A percentile compares a stretch with the other conserved stretches of the same genome.
These are phyloP conservation scores for Bipolaris sorokiniana DNA, from an alignment of 2,329 filamentous ascomycete genomes.

Conservation along the genomic window DNA sequence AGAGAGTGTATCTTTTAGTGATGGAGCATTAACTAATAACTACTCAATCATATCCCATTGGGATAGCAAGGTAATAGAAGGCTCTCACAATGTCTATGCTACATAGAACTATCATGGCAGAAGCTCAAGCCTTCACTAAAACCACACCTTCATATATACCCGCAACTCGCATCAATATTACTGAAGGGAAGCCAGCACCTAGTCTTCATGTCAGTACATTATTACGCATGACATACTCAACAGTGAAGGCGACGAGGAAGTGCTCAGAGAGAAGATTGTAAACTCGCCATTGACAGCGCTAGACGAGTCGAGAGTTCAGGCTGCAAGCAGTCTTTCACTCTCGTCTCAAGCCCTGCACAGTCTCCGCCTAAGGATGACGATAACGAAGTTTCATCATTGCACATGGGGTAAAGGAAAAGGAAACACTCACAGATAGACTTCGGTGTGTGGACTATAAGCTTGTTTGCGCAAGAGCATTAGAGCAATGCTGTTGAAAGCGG, in stretches of 20 bases:
- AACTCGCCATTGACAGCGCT: constrained; percentile 38
- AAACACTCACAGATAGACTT: constrained; percentile 14
- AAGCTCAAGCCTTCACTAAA: no score
- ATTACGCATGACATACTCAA: not conserved
- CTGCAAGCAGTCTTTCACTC: constrained; percentile 28
- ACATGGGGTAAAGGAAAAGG: constrained; percentile 9
- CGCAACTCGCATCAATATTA: not conserved
- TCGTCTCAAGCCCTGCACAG: constrained; percentile 30
- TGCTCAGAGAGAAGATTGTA: constrained; percentile 49
- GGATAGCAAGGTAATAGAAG: no score
- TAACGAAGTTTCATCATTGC: constrained; percentile 82
- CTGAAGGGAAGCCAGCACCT: not conserved
- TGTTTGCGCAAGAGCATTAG: not conserved
- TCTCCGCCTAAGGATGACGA: constrained; percentile 97
- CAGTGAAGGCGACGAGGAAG: not conserved
- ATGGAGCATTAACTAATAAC: no score
- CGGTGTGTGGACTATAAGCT: not conserved
- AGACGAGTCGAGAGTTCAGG: constrained; percentile 30
- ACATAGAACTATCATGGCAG: no score
- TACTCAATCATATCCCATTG: no score
- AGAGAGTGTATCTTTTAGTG: no score
- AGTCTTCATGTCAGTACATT: not conserved
- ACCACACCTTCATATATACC: not conserved
- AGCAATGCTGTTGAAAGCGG: not conserved
- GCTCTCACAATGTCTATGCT: no score